Base-by-base conservation (phyloP, 345 rosid species). In the Noccaea bulbosa region DNA sequence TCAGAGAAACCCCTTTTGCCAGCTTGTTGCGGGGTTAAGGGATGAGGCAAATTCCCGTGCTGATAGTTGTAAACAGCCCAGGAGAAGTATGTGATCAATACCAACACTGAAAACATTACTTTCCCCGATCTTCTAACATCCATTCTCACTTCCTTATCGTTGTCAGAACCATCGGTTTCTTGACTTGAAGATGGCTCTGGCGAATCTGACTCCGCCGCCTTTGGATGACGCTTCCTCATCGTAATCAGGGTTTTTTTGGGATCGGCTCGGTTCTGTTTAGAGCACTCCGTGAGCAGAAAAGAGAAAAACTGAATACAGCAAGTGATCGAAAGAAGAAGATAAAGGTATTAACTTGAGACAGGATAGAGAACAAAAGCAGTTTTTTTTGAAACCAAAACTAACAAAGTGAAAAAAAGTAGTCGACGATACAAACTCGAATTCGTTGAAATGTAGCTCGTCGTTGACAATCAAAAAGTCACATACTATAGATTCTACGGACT, bases 1-100 rank as follows among this genome's bases (percentile, higher is more conserved):
- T 94, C 99, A 40, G 99, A 91, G 70, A 94, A 94, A 7, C 99
- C 96, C 49, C 96, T 82, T 69, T 89, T 91, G 9, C 98, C 99
- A n/a, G 93, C 96, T 76, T 86, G 90, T 57, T 82, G 83, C 1
- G 90, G 78, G 4, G 85, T 83, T 12, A 91, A 88, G 1, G 96
- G 95, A 59, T 9, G 35, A 8, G 98, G 98, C 83, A 94, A 54
- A 67, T 11, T 80, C 75, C 80, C 84, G 67, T 48, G 80, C 82
- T 94, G 99, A 52, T 84, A 83, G 10, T 54, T 44, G 60, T 89
- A 83, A 58, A 89, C 91, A 30, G 83, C 56, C 88, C 89, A 94
- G 16, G 92, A 80, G 16, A 81, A 77, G 81, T 86, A 89, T 2
- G 70, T 51, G 27, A 87, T 27, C 73, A 81, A 34, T 34, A 61